Percentiles rank a stretch among this genome's conserved stretches.
These are phyloP conservation scores for Talaromyces nanjingensis DNA, from an alignment of 495 filamentous ascomycete species.

Conservation along the genomic window DNA sequence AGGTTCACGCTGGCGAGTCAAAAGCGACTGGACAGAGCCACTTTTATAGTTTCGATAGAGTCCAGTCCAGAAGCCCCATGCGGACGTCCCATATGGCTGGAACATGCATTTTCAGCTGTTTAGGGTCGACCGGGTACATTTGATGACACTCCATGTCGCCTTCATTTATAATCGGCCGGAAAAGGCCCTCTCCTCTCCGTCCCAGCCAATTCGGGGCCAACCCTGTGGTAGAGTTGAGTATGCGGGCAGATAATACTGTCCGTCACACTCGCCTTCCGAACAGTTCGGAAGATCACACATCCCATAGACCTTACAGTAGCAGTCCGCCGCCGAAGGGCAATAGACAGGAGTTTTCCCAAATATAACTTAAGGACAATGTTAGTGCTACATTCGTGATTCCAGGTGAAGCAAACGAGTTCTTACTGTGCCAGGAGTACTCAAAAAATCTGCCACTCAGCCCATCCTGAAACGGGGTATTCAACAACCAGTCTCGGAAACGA, in stretches of 20 bases:
- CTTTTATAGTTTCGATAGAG: background rate
- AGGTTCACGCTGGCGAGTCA: too few relatives aligned
- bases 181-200: slow-evolving; percentile 2
- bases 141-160: background rate
- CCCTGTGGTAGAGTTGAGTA: slow-evolving; percentile 7
- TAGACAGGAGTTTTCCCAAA: slow-evolving; percentile 20
- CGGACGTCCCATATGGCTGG: too few relatives aligned
- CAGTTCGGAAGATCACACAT: slow-evolving; percentile 6
- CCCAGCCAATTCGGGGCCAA: slow-evolving; percentile 7
- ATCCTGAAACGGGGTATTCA: slow-evolving; percentile 48
- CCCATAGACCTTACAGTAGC: slow-evolving; percentile 35
- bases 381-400: background rate
- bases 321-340: slow-evolving; percentile 27
- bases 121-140: background rate
- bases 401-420: slow-evolving; percentile 4
- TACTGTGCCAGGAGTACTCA: slow-evolving; percentile 66
- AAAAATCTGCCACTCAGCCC: slow-evolving; percentile 52
- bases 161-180: background rate
- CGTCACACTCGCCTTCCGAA: background rate
- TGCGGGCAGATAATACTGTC: background rate
- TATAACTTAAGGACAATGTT: slow-evolving; percentile 13
- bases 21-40: background rate
- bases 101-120: too few relatives aligned
- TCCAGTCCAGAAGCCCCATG: too few relatives aligned
- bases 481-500: slow-evolving; percentile 50